Evolutionary conservation across 73 alveolate species (phyloP).

Genomic region (Stentor coeruleus): DNA sequence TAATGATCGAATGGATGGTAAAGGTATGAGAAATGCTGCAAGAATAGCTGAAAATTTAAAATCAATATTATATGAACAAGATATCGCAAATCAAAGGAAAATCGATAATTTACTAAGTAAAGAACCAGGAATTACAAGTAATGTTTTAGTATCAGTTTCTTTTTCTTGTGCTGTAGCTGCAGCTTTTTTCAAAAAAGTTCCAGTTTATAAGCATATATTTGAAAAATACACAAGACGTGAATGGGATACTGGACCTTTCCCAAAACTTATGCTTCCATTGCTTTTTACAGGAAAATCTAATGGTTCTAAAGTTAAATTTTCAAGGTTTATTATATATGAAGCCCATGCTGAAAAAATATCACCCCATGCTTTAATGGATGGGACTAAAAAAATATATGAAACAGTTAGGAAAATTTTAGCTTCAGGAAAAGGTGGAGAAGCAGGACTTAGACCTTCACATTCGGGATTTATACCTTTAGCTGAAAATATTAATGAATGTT

Average conservation of each 20-base stretch:
- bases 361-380: neutral
- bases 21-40: conserved; percentile 14
- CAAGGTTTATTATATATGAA: neutral
- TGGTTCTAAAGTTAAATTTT: neutral
- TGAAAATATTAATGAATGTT: neutral
- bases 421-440: conserved; percentile 19
- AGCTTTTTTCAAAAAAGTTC: neutral
- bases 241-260: conserved; percentile 13
- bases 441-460: neutral
- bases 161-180: conserved; percentile 27
- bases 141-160: neutral
- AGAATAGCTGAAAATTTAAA: neutral
- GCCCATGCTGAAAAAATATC: neutral
- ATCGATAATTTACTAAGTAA: neutral
- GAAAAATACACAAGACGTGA: conserved; percentile 1
- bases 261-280: conserved; percentile 18
- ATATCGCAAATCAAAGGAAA: conserved; percentile 19
- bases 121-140: neutral
- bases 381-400: neutral
- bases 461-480: neutral
- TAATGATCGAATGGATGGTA: neutral
- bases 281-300: neutral
- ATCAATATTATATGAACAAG: neutral
- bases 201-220: conserved; percentile 7
- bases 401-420: neutral